Conservation (phyloP, 2,329 filamentous ascomycete genomes). For the Alternaria brassicicola region DNA sequence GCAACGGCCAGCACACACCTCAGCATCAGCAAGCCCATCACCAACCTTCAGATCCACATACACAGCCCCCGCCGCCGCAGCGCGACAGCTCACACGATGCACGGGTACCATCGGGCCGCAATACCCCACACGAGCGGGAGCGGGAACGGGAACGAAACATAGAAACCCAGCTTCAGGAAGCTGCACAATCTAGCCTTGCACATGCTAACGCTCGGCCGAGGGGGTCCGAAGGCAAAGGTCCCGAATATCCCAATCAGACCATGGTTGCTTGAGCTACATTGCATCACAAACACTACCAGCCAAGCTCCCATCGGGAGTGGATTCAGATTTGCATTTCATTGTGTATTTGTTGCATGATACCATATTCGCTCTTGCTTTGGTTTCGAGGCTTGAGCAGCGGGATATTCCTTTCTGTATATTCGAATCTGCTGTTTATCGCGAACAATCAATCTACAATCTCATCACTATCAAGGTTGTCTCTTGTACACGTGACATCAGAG, state of each 20-base stretch:
- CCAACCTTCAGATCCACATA: conserved; percentile 1
- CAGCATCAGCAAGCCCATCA: conserved; percentile 21
- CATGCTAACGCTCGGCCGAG: conserved; percentile 30
- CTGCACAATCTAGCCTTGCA: conserved; percentile 42
- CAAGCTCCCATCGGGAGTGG: too few relatives aligned
- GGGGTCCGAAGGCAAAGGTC: conserved; percentile 19
- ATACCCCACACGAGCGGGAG: conserved; percentile 34
- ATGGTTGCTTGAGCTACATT: conserved; percentile 30
- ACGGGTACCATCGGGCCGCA: conserved; percentile 21
- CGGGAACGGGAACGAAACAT: conserved; percentile 30
- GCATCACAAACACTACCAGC: neutral
- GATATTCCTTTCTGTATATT: neutral
- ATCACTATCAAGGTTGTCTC: neutral
- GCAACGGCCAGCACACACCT: conserved; percentile 29
- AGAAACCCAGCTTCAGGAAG: conserved; percentile 43
- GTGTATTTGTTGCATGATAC: conserved; percentile 4
- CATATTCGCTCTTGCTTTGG: neutral
- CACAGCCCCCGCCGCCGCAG: conserved; percentile 4
- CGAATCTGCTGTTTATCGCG: neutral
- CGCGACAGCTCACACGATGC: conserved; percentile 25
- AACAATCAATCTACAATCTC: neutral
- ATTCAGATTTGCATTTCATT: neutral
- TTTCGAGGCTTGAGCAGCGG: neutral
- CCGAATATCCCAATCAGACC: conserved; percentile 30
- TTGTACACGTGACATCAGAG: neutral